Conservation (phyloP, 75 land plant genomes). For the Ceratopteris richardii region DNA sequence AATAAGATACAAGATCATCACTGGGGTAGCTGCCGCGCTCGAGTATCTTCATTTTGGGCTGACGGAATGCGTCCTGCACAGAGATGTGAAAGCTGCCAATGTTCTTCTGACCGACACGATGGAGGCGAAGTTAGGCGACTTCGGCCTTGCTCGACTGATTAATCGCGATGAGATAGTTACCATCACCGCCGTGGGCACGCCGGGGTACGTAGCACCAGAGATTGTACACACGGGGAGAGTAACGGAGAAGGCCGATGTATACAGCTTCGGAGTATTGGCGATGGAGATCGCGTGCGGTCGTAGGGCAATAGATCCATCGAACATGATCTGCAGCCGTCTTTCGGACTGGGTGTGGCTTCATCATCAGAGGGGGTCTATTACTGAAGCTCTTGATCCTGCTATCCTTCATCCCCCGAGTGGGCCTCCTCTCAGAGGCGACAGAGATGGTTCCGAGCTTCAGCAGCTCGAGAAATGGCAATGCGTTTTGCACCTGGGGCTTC, state of each 20-base stretch:
- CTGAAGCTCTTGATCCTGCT: not conserved
- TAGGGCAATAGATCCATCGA: constrained; percentile 47
- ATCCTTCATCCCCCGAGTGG: not conserved
- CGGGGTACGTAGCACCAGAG: constrained; percentile 56
- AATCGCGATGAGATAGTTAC: constrained; percentile 17
- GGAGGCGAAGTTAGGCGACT: constrained; percentile 33
- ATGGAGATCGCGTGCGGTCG: constrained; percentile 66
- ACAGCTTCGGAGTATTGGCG: constrained; percentile 75
- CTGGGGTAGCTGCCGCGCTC: constrained; percentile 21
- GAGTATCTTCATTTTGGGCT: constrained; percentile 21
- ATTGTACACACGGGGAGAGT: constrained; percentile 36
- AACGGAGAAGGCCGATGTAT: constrained; percentile 60
- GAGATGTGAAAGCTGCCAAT: constrained; percentile 36
- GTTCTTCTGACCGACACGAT: constrained; percentile 23
- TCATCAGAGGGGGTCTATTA: not conserved
- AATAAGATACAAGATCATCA: constrained; percentile 13
- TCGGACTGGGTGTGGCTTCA: not conserved
- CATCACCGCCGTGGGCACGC: constrained; percentile 35
- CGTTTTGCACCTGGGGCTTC: constrained; percentile 24
- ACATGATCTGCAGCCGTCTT: not conserved
- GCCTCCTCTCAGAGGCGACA: no score
- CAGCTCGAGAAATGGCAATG: constrained; percentile 1
- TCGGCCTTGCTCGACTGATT: constrained; percentile 33
- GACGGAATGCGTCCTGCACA: constrained; percentile 18
- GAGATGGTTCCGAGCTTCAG: not conserved